Base-by-base conservation (phyloP, 2,329 filamentous ascomycete species). In the Amphichorda felina region DNA sequence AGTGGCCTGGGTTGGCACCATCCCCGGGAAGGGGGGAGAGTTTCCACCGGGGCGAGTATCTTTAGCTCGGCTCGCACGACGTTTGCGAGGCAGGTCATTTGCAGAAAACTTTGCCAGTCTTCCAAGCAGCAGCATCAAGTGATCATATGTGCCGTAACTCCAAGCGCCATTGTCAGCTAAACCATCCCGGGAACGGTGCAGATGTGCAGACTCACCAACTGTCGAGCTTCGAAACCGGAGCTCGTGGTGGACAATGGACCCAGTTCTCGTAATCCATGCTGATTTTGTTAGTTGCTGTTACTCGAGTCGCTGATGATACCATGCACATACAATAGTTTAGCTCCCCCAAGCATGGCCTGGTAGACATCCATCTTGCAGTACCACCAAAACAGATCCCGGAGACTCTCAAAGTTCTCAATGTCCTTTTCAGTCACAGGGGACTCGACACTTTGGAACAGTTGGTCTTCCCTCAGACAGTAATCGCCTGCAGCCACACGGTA, bases 341-440 rank as follows among this genome's bases (percentile, higher is more conserved):
- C 88, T 8, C 86, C 89, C 45, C 88, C 91, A 17, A 96, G 64
- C 41, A 95, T 75, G 51, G 84, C 87, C 54, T 95, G 89, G 46
- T 89, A 93, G 8, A 83, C 76, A 54, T 96, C 91, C 65, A 95
- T 91, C 56, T 94, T 94, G 47, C 75, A 80, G 53, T 88, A 95
- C 83, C 87, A 95, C 88, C 89, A 98, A 51, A 82, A 93, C 5
- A 96, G 60, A 57, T 96, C 91, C 43, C 82, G 76, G 27, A 91
- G 67, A 13, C 82, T 79, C 48, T 91, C 82, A 49, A 83, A 94
- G 28, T 73, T 78, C 41, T 85, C 79, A 33, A 94, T 69, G 41
- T 96, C 88, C 41, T 62, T 67, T 25, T 70, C 61, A 2, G 70
- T 71, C 6, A 49, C 41, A 4, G 41, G 41, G 8, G 38, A 26